Evolutionary conservation across 176 grass and related monocot genomes (phyloP), one percentile per base, ranked within the genome.

Genomic region (Carex scoparia): DNA sequence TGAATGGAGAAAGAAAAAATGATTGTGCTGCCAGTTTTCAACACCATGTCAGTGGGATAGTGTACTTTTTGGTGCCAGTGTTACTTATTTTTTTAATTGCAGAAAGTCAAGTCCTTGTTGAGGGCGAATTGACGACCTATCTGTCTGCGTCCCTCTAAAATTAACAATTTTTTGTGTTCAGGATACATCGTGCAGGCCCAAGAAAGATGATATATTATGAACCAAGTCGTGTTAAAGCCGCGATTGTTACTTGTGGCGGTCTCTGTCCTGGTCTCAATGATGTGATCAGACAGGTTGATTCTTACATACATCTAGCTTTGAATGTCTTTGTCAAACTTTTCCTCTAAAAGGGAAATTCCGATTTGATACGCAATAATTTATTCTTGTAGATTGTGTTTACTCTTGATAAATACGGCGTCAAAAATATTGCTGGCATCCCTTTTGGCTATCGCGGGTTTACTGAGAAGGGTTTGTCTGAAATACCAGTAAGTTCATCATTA

Each of bases 261-360:
- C 91, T 99, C 57, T 99, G 96, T 87, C 96, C 93, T 78, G 96
- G 96, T 84, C 91, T 99, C 77, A 99, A 99, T 91, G 96, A 95
- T 80, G 96, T 95, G 49, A 99, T 99, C 80, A 81, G 96, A 80
- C 91, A 99, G 91, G 96, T 95, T 65, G 63, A 61, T 72, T 84
- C 61, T 83, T 78, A 48, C 46, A 6, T 56, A 14, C 48, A 49
- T 35, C 27, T 80, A 48, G 19, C 8, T 2, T 64, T 53, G 7
- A 35, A 48, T 79, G 49, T 38, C 9, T 81, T 81, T 40, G 9
- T 40, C 13, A 42, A 44, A 61, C 35, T 40, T 62, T 35, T 81
- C 35, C 56, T 64, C 9, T 81, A 23, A 35, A 81, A 44, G 38
- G 46, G 32, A 81, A 81, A 64, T 81, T 62, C 1, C 65, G 32